Percentiles rank a stretch among this genome's conserved stretches.
These are phyloP conservation scores for Areca catechu DNA, from an alignment of 176 grass and related monocot species.

Conservation along the genomic window DNA sequence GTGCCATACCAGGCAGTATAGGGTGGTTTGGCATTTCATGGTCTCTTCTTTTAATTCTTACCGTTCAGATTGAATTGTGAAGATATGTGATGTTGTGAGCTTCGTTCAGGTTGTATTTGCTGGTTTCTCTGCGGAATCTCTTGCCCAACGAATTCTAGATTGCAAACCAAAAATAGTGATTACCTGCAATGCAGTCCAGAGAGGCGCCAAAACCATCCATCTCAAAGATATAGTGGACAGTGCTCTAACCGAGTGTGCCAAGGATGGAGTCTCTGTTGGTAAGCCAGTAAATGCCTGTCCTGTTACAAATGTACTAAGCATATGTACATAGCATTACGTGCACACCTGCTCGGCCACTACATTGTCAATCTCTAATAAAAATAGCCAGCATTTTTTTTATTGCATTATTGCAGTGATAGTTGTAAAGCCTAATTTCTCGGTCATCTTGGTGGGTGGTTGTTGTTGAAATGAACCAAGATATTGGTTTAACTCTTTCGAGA, in stretches of 20 bases:
- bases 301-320: background rate
- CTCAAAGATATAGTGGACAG: slow-evolving; percentile 89
- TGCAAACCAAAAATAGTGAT: slow-evolving; percentile 91
- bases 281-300: background rate
- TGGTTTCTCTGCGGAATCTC: slow-evolving; percentile 80
- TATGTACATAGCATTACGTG: too few species aligned
- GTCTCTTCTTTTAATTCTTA: background rate
- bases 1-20: too few species aligned
- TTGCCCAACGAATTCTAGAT: slow-evolving; percentile 81
- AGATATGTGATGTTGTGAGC: background rate
- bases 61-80: slow-evolving; percentile 1
- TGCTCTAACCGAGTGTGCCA: slow-evolving; percentile 47
- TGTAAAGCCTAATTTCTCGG: too few species aligned
- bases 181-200: slow-evolving; percentile 89
- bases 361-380: too few species aligned
- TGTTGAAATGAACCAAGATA: too few species aligned
- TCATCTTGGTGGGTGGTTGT: too few species aligned
- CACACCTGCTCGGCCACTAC: too few species aligned
- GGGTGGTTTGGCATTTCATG: too few species aligned
- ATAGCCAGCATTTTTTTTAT: too few species aligned
- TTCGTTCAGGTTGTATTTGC: slow-evolving; percentile 83
- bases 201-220: slow-evolving; percentile 58
- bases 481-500: too few species aligned
- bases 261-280: slow-evolving; percentile 77
- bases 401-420: too few species aligned